Percentiles rank a stretch among this genome's conserved stretches.
These are phyloP conservation scores for Gossypium rotundifolium DNA, from an alignment of 345 rosid genomes.

Conservation along the genomic window DNA sequence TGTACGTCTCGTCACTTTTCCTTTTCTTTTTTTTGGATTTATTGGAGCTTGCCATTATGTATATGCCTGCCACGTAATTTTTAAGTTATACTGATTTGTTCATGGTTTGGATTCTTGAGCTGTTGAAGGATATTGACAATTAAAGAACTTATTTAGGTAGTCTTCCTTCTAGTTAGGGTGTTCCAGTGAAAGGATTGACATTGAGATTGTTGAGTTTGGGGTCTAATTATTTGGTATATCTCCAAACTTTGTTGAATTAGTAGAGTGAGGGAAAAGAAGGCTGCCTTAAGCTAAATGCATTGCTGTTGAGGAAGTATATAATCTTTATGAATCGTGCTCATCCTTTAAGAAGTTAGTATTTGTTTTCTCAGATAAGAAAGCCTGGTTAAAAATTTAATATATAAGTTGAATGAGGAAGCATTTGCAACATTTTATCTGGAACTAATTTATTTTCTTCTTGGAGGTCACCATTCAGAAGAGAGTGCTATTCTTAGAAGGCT, in stretches of 20 bases:
- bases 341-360: neutral
- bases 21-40: neutral
- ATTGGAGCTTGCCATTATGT: neutral
- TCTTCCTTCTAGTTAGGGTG: neutral
- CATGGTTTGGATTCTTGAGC: neutral
- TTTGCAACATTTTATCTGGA: neutral
- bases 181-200: neutral
- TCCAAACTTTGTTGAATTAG: neutral
- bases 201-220: neutral
- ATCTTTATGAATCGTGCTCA: neutral
- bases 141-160: neutral
- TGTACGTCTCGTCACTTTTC: constrained; percentile 36
- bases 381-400: neutral
- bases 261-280: neutral
- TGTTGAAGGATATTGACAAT: neutral
- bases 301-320: neutral
- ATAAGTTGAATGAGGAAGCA: neutral
- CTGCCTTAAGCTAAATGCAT: neutral
- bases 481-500: constrained; percentile 4
- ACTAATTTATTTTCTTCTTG: neutral
- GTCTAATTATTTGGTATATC: neutral
- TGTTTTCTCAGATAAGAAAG: neutral
- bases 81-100: neutral
- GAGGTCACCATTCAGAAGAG: neutral
- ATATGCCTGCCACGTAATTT: neutral